phyloP scores from a whole-genome alignment of 345 rosid species.

The Microthlaspi erraticum region DNA sequence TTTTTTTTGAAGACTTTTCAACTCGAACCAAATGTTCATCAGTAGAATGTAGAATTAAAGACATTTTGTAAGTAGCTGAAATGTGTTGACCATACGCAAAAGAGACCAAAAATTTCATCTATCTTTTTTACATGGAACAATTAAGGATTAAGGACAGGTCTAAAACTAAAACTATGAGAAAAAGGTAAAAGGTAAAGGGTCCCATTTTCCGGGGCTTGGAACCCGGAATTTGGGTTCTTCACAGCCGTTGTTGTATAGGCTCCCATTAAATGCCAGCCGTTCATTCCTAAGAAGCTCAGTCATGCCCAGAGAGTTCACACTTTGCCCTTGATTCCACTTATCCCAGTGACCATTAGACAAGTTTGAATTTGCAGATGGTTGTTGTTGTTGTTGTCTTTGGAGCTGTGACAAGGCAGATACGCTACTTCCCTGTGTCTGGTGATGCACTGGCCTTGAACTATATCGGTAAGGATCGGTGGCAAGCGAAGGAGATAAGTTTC shows the following conservation, averaged over 20 bases:
- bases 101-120: too few species aligned
- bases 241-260: slow-evolving; percentile 52
- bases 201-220: slow-evolving; percentile 75
- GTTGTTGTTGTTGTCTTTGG: slow-evolving; percentile 65
- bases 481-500: slow-evolving; percentile 62
- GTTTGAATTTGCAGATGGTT: slow-evolving; percentile 57
- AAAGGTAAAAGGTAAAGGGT: too few species aligned
- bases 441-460: slow-evolving; percentile 68
- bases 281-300: slow-evolving; percentile 77
- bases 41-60: too few species aligned
- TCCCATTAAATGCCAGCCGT: slow-evolving; percentile 67
- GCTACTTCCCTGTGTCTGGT: slow-evolving; percentile 57
- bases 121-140: too few species aligned
- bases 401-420: slow-evolving; percentile 58
- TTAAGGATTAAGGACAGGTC: too few species aligned
- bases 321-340: slow-evolving; percentile 76
- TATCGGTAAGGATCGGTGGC: slow-evolving; percentile 58
- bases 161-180: too few species aligned
- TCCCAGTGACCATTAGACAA: slow-evolving; percentile 80
- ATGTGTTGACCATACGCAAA: too few species aligned
- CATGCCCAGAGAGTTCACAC: slow-evolving; percentile 55
- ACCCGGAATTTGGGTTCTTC: slow-evolving; percentile 80
- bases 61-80: too few species aligned
- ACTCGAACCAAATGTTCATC: too few species aligned
- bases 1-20: too few species aligned